A percentile compares a stretch with the other conserved stretches of the same genome.
phyloP scores from a whole-genome alignment of 768 basidiomycete genomes.

The Pisolithus orientalis region DNA sequence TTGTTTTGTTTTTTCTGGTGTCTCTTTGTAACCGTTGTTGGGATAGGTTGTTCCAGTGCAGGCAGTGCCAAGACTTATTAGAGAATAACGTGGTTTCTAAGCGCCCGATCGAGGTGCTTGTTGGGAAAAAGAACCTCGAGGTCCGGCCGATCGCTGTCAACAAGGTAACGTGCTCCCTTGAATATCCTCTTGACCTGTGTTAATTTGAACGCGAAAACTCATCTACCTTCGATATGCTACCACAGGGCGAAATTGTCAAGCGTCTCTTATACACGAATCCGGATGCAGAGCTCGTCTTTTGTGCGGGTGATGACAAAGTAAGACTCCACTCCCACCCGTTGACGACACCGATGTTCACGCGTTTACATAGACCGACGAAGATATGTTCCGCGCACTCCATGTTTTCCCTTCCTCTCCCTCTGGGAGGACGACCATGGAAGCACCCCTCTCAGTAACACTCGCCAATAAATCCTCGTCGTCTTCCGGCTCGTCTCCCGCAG shows the following conservation, averaged over 20 bases:
- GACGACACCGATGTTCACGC: not conserved
- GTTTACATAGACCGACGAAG: slow-evolving; percentile 81
- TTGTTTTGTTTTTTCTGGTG: not conserved
- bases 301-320: slow-evolving; percentile 97
- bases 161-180: slow-evolving; percentile 44
- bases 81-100: slow-evolving; percentile 93
- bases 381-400: slow-evolving; percentile 93
- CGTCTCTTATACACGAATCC: slow-evolving; percentile 88
- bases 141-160: slow-evolving; percentile 93
- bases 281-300: slow-evolving; percentile 93
- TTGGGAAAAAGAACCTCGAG: slow-evolving; percentile 98
- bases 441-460: slow-evolving; percentile 47
- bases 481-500: slow-evolving; percentile 13
- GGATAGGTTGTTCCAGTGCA: slow-evolving; percentile 80
- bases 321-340: not conserved
- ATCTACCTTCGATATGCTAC: not conserved
- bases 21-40: too few species aligned
- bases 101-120: slow-evolving; percentile 92
- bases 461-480: slow-evolving; percentile 11
- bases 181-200: too few species aligned
- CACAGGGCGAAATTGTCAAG: slow-evolving; percentile 91
- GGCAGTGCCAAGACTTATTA: slow-evolving; percentile 92
- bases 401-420: slow-evolving; percentile 41
- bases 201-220: not conserved
- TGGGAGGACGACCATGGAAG: slow-evolving; percentile 44